Evolutionary conservation across 2,329 filamentous ascomycete species (phyloP).

Genomic region (Lasiodiplodia hormozganensis): DNA sequence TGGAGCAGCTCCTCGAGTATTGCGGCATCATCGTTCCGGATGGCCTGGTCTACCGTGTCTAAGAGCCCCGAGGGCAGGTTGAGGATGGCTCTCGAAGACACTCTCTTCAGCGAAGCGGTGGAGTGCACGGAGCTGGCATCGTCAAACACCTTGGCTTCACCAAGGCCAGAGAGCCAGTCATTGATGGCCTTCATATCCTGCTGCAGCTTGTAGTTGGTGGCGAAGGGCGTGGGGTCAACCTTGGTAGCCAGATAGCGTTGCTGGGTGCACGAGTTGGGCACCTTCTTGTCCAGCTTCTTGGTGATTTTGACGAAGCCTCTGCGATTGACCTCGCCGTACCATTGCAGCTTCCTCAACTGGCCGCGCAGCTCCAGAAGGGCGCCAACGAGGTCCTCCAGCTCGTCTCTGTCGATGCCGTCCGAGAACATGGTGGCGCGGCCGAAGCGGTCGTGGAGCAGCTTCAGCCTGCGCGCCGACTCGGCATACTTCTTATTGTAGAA

Average conservation of each 20-base stretch:
- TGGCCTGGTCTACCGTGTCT: conserved; percentile 74
- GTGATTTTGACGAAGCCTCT: conserved; percentile 97
- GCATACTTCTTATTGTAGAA: conserved; percentile 97
- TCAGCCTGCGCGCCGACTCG: conserved; percentile 82
- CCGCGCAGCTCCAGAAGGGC: conserved; percentile 87
- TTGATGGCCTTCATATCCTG: conserved; percentile 75
- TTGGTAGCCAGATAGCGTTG: conserved; percentile 87
- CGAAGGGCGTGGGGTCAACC: conserved; percentile 87
- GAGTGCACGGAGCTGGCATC: conserved; percentile 76
- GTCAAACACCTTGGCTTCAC: conserved; percentile 77
- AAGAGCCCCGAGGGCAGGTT: conserved; percentile 73
- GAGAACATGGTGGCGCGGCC: conserved; percentile 73
- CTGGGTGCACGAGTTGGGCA: conserved; percentile 77
- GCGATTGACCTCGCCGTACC: conserved; percentile 97
- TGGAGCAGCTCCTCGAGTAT: conserved; percentile 63
- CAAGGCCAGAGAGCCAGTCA: conserved; percentile 85
- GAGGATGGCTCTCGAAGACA: conserved; percentile 76
- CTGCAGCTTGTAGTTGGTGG: conserved; percentile 70
- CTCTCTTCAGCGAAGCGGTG: conserved; percentile 74
- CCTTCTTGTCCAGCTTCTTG: conserved; percentile 97
- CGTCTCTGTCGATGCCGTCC: conserved; percentile 81
- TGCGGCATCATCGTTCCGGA: conserved; percentile 70
- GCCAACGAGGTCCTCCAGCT: conserved; percentile 88
- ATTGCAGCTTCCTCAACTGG: conserved; percentile 89
- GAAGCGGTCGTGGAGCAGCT: conserved; percentile 87